Evolutionary conservation across 331 rosid species (phyloP), one percentile per base, ranked within the genome.

Genomic region (Quercus phellos): DNA sequence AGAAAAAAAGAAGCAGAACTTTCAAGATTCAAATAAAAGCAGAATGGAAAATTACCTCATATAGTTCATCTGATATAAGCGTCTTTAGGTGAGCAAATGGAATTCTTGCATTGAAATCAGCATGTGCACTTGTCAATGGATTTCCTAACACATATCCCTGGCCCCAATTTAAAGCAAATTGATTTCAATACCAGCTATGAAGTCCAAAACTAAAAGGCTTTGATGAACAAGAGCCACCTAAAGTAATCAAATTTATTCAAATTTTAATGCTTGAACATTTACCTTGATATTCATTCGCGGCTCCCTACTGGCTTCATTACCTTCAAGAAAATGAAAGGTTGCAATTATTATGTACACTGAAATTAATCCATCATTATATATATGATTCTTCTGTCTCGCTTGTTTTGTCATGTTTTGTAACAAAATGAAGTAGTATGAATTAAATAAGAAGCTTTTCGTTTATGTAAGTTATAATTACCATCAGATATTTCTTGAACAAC

Each of bases 11-110:
- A 34, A 34, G 42, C 42, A 34, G 42, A 34, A 34, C 42, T 34
- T 1, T 34, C 42, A 34, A 34, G 42, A 34, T 6, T 34, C 42
- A 34, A 34, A 34, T 34, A 6, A 3, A 3, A 19, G 10, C 22
- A 18, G 12, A 34, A 34, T 5, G 8, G 2, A 9, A 55, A 9
- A 1, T 60, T 18, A 78, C 82, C 77, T 16, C 26, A 34, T 51
- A 78, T 6, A 72, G 82, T 30, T 72, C 73, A 19, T 66, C 26
- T 3, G 82, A 72, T 42, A 34, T 34, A 34, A 34, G 42, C 42
- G 42, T 34, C 42, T 34, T 34, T 34, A 34, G 42, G 9, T 34
- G 42, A 34, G 42, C 42, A 34, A 34, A 34, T 34, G 42, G 42
- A 34, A 34, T 34, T 34, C 42, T 34, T 26, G 76, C 43, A 42